A percentile compares a stretch with the other conserved stretches of the same genome.
These are phyloP conservation scores for Xylaria grammica DNA, from an alignment of 495 filamentous ascomycete genomes.

Conservation along the genomic window DNA sequence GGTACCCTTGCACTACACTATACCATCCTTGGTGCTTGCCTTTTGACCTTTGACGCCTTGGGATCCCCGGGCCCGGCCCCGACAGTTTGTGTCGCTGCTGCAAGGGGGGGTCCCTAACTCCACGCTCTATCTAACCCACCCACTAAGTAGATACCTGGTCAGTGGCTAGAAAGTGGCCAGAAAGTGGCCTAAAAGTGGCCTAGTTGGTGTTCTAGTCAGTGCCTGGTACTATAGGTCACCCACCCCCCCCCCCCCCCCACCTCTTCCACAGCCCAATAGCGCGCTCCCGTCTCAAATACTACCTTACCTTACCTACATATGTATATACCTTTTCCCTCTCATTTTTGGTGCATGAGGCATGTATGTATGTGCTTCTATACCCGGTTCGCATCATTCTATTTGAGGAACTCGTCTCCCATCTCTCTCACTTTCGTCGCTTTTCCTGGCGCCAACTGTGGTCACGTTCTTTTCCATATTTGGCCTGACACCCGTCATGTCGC, in stretches of 20 bases:
- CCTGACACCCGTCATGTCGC: slow-evolving; percentile 1
- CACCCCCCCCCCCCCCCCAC: background rate
- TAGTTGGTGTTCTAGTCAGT: background rate
- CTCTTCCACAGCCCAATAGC: background rate
- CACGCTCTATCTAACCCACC: background rate
- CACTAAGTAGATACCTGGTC: no score
- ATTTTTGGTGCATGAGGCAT: no score
- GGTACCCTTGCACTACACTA: no score
- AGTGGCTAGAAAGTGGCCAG: no score
- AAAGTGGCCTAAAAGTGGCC: no score
- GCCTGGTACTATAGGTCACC: background rate
- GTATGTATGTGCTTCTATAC: background rate
- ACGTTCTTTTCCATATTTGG: background rate
- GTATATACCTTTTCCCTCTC: background rate
- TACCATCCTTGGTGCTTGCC: no score
- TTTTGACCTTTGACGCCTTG: background rate
- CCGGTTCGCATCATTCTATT: slow-evolving; percentile 15
- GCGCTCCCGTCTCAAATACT: background rate
- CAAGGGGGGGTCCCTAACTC: slow-evolving; percentile 7
- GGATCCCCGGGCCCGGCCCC: slow-evolving; percentile 11
- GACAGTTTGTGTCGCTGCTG: slow-evolving; percentile 16
- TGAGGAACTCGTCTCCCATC: slow-evolving; percentile 1
- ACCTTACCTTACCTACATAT: no score
- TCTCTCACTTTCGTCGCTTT: slow-evolving; percentile 5
- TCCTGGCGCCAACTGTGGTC: slow-evolving; percentile 4